phyloP scores from a whole-genome alignment of 2,329 filamentous ascomycete genomes.

The Didymellaceae sp. region DNA sequence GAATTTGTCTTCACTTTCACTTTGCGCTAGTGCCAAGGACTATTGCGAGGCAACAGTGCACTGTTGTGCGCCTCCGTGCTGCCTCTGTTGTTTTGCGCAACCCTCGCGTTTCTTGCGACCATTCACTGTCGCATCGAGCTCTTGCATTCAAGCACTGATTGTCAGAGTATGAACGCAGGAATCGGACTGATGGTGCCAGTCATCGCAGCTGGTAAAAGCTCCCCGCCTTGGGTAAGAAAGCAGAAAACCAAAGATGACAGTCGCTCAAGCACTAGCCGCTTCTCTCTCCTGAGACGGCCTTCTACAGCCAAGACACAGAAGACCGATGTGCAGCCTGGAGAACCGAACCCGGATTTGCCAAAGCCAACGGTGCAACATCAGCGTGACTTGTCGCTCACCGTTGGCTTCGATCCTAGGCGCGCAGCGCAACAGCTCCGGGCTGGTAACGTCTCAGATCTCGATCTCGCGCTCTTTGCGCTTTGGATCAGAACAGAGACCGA shows the following conservation, averaged over 20 bases:
- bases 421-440: constrained; percentile 29
- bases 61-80: neutral
- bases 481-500: constrained; percentile 33
- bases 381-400: constrained; percentile 6
- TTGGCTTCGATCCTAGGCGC: constrained; percentile 20
- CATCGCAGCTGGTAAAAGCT: neutral
- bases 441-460: constrained; percentile 33
- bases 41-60: constrained; percentile 1
- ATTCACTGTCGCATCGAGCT: too few relatives aligned
- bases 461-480: constrained; percentile 31
- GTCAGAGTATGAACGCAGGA: too few relatives aligned
- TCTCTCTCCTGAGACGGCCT: neutral
- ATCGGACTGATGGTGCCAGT: constrained; percentile 12
- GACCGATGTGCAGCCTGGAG: too few relatives aligned
- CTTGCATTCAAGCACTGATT: too few relatives aligned
- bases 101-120: neutral
- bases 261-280: neutral
- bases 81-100: neutral
- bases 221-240: neutral
- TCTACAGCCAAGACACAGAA: constrained; percentile 1
- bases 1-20: constrained; percentile 7
- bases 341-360: too few relatives aligned
- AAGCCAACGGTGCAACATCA: neutral
- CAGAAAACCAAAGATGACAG: neutral
- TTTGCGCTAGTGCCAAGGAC: neutral